These are phyloP conservation scores for Verticillium alfalfae DNA, from an alignment of 2,329 filamentous ascomycete genomes.

Conservation along the genomic window DNA sequence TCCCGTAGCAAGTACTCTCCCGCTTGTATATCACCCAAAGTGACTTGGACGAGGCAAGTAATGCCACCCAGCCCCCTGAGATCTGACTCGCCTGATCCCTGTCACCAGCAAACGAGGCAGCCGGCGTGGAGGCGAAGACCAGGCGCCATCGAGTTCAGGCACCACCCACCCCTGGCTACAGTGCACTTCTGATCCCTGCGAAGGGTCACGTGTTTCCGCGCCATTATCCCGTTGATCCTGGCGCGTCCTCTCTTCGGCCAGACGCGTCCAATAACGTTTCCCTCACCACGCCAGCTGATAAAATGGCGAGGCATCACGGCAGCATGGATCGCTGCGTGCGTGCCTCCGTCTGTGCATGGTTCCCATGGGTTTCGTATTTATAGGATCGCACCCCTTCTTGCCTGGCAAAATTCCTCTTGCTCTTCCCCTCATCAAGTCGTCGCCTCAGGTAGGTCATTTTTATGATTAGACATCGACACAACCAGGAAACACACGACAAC, in stretches of 20 bases:
- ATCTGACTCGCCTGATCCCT: background rate
- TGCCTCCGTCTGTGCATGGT: constrained; percentile 7
- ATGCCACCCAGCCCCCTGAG: constrained; percentile 1
- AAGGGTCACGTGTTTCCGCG: constrained; percentile 8
- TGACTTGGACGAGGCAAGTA: constrained; percentile 1
- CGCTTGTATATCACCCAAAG: background rate
- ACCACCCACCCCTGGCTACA: background rate
- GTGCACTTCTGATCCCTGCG: background rate
- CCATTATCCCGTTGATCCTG: background rate
- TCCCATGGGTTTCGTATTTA: constrained; percentile 9
- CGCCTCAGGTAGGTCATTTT: constrained; percentile 25
- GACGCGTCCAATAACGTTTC: constrained; percentile 9
- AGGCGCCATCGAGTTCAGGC: background rate
- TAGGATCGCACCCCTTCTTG: constrained; percentile 8
- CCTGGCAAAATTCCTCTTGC: constrained; percentile 1
- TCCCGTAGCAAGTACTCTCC: constrained; percentile 3
- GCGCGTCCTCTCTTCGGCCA: background rate
- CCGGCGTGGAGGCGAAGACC: background rate
- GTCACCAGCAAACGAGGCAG: background rate
- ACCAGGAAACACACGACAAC: background rate
- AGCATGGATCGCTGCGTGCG: constrained; percentile 1
- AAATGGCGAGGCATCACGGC: constrained; percentile 7
- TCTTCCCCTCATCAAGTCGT: constrained; percentile 10
- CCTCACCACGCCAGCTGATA: constrained; percentile 7
- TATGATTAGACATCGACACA: constrained; percentile 1